A percentile compares a stretch with the other conserved stretches of the same genome.
Conservation (phyloP, 495 filamentous ascomycete genomes). For the Neurospora discreta region DNA sequence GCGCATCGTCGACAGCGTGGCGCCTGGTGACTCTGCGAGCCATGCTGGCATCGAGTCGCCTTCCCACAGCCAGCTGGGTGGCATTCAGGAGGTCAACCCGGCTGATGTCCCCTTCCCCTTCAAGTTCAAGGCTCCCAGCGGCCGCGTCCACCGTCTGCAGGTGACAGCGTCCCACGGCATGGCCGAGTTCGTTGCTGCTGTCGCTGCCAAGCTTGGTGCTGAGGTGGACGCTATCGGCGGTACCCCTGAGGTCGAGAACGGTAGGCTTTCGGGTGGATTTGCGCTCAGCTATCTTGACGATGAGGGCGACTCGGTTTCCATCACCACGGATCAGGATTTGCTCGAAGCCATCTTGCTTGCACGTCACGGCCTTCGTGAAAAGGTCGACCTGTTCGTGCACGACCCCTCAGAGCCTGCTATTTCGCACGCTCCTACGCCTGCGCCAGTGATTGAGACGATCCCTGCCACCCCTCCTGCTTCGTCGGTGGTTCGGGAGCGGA, state of each 20-base stretch:
- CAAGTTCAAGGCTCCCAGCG: conserved; percentile 98
- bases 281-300: conserved; percentile 95
- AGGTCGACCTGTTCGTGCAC: conserved; percentile 96
- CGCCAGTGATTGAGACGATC: conserved; percentile 41
- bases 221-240: conserved; percentile 85
- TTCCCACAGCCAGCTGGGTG: conserved; percentile 46
- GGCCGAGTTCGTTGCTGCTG: conserved; percentile 64
- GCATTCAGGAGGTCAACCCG: conserved; percentile 30
- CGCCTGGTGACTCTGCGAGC: conserved; percentile 88
- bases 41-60: conserved; percentile 77
- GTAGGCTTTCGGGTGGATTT: conserved; percentile 69
- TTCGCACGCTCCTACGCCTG: conserved; percentile 47
- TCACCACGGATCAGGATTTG: conserved; percentile 91
- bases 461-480: conserved; percentile 40
- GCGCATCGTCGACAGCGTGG: conserved; percentile 56
- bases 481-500: conserved; percentile 48
- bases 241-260: conserved; percentile 60
- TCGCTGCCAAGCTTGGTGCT: conserved; percentile 75
- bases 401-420: conserved; percentile 80
- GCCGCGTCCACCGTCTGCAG: conserved; percentile 87
- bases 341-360: conserved; percentile 81
- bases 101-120: conserved; percentile 82
- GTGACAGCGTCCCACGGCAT: conserved; percentile 72
- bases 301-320: conserved; percentile 93
- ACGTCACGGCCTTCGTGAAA: conserved; percentile 64